A percentile compares a stretch with the other conserved stretches of the same genome.
phyloP scores from a whole-genome alignment of 306 rosid species.

The Prunus davidiana region DNA sequence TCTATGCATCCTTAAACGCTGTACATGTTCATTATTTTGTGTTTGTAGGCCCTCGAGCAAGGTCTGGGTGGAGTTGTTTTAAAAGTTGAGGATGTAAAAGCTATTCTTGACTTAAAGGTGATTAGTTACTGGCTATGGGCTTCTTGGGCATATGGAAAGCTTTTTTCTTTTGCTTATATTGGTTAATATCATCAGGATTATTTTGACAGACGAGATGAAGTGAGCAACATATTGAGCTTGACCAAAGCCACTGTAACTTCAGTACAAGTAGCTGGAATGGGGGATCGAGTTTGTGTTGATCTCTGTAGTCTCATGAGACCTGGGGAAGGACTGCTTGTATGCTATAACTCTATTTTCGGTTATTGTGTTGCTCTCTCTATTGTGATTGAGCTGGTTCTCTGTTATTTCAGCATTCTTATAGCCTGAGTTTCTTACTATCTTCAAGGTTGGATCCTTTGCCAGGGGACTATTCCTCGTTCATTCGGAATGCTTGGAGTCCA shows the following conservation, averaged over 20 bases:
- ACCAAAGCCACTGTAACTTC: conserved; percentile 63
- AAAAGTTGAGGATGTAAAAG: conserved; percentile 69
- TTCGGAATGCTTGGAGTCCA: conserved; percentile 92
- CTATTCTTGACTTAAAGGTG: conserved; percentile 83
- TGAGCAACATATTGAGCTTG: conserved; percentile 60
- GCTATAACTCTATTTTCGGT: conserved; percentile 20
- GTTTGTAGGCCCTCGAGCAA: conserved; percentile 71
- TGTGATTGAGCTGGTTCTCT: conserved; percentile 11
- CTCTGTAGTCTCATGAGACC: conserved; percentile 89
- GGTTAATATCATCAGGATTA: conserved; percentile 62
- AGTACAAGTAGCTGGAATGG: conserved; percentile 77
- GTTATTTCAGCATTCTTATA: conserved; percentile 6
- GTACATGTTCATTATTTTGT: conserved; percentile 11
- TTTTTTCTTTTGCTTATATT: conserved; percentile 33
- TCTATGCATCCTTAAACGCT: not conserved
- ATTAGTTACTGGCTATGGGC: conserved; percentile 17
- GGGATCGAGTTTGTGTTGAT: conserved; percentile 95
- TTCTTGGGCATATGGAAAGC: conserved; percentile 17
- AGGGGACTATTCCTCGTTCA: conserved; percentile 88
- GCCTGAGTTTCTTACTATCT: not conserved
- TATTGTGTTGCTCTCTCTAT: not conserved
- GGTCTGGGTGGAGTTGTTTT: conserved; percentile 89
- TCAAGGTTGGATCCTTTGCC: conserved; percentile 90
- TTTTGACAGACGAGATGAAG: conserved; percentile 75
- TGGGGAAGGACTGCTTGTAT: conserved; percentile 92